A percentile compares a stretch with the other conserved stretches of the same genome.
Conservation (phyloP, 495 filamentous ascomycete species). For the Tetracladium setigerum region DNA sequence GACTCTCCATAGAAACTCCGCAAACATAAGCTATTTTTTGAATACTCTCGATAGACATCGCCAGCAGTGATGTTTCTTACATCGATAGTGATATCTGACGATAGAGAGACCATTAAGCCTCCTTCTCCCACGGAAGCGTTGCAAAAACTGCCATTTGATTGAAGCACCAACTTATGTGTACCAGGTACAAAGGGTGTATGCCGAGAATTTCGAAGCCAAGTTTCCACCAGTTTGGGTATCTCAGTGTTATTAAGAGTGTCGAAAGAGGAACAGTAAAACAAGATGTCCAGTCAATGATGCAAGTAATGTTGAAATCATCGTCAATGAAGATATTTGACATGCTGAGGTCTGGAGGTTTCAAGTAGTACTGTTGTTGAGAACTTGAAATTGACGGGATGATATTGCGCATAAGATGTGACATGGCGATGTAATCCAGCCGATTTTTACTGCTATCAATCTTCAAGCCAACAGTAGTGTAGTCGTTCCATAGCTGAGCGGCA, state of each 20-base stretch:
- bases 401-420: slow-evolving; percentile 22
- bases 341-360: slow-evolving; percentile 14
- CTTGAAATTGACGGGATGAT: slow-evolving; percentile 16
- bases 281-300: slow-evolving; percentile 30
- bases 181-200: too few species aligned
- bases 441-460: slow-evolving; percentile 25
- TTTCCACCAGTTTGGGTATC: slow-evolving; percentile 26
- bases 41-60: too few species aligned
- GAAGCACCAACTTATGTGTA: too few species aligned
- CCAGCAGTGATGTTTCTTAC: too few species aligned
- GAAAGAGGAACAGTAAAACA: slow-evolving; percentile 17
- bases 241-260: slow-evolving; percentile 21
- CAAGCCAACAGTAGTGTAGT: slow-evolving; percentile 24
- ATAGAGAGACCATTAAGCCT: too few species aligned
- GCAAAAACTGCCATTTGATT: too few species aligned
- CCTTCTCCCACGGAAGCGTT: too few species aligned
- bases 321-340: slow-evolving; percentile 30
- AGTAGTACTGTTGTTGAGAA: slow-evolving; percentile 12
- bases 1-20: too few species aligned
- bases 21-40: too few species aligned
- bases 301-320: slow-evolving; percentile 29
- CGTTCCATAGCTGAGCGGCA: slow-evolving; percentile 15
- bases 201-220: too few species aligned
- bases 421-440: slow-evolving; percentile 27
- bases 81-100: too few species aligned